Evolutionary conservation across 1,284 basidiomycete species (phyloP).

Genomic region (Sanguinoderma infundibulare): DNA sequence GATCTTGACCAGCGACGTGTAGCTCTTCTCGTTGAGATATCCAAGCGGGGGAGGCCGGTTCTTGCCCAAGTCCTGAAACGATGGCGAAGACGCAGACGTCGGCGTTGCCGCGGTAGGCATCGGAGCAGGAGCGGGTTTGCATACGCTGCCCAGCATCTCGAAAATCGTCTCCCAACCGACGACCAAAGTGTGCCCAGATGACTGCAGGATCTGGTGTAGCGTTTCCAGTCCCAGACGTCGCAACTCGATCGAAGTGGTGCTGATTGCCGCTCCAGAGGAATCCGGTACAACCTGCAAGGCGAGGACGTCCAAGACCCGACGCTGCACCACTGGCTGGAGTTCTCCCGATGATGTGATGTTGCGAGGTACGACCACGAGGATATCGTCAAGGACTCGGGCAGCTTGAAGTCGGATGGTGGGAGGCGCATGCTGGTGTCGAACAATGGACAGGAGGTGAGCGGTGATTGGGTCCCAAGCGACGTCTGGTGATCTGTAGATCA

Average conservation of each 20-base stretch:
- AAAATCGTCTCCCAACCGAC: constrained; percentile 95
- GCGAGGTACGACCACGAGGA: constrained; percentile 74
- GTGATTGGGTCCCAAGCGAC: constrained; percentile 89
- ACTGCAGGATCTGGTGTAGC: constrained; percentile 87
- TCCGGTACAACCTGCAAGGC: constrained; percentile 78
- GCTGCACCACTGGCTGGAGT: constrained; percentile 74
- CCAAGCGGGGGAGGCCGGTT: constrained; percentile 55
- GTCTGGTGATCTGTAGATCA: constrained; percentile 79
- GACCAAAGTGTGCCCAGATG: constrained; percentile 88
- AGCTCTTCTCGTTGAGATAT: constrained; percentile 65
- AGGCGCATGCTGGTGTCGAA: constrained; percentile 70
- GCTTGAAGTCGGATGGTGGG: constrained; percentile 88
- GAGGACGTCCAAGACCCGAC: constrained; percentile 83
- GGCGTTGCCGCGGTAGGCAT: constrained; percentile 39
- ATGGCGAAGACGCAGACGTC: constrained; percentile 42
- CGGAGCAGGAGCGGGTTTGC: constrained; percentile 49
- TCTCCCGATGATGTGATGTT: constrained; percentile 66
- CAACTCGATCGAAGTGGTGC: constrained; percentile 69
- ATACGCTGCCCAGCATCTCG: constrained; percentile 85
- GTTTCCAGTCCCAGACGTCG: constrained; percentile 88
- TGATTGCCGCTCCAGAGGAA: constrained; percentile 43
- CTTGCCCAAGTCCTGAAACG: constrained; percentile 29
- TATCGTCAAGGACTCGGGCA: constrained; percentile 83
- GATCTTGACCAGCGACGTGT: constrained; percentile 77
- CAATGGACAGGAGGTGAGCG: constrained; percentile 76